Conservation (phyloP, 495 filamentous ascomycete species). For the Thermochaetoides thermophila region DNA sequence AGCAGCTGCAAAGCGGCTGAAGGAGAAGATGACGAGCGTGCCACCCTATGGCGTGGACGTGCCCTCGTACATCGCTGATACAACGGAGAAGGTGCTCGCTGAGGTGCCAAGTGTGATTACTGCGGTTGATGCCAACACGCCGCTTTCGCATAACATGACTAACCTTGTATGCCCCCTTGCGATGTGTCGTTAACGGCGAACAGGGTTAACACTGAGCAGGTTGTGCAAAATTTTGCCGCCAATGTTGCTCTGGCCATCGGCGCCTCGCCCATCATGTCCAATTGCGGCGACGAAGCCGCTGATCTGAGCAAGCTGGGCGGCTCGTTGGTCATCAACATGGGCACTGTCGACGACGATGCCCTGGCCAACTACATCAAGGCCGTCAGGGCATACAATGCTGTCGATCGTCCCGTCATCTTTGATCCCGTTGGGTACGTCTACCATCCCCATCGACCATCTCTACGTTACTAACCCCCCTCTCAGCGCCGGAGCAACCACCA, state of each 20-base stretch:
- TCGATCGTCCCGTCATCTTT: slow-evolving; percentile 60
- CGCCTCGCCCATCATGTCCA: slow-evolving; percentile 88
- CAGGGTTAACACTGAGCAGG: slow-evolving; percentile 13
- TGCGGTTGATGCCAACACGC: slow-evolving; percentile 43
- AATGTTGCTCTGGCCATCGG: slow-evolving; percentile 77
- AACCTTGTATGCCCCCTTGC: slow-evolving; percentile 38
- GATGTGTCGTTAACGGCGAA: not conserved
- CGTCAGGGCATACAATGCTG: slow-evolving; percentile 61
- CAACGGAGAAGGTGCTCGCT: slow-evolving; percentile 35
- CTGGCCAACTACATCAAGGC: slow-evolving; percentile 46
- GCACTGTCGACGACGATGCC: slow-evolving; percentile 62
- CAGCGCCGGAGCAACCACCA: slow-evolving; percentile 62
- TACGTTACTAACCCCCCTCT: not conserved
- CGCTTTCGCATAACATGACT: slow-evolving; percentile 92
- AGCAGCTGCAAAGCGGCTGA: too few relatives aligned
- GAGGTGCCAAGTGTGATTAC: slow-evolving; percentile 43
- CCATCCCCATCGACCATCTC: not conserved
- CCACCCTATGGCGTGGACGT: too few relatives aligned
- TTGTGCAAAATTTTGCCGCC: slow-evolving; percentile 86
- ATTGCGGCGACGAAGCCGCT: slow-evolving; percentile 64
- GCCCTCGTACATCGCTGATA: slow-evolving; percentile 35
- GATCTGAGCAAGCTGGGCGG: slow-evolving; percentile 55
- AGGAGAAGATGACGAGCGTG: too few relatives aligned
- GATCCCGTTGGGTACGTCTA: slow-evolving; percentile 65
- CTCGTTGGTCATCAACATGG: slow-evolving; percentile 87